phyloP scores from a whole-genome alignment of 2,329 filamentous ascomycete genomes.

The Fusarium sp. region DNA sequence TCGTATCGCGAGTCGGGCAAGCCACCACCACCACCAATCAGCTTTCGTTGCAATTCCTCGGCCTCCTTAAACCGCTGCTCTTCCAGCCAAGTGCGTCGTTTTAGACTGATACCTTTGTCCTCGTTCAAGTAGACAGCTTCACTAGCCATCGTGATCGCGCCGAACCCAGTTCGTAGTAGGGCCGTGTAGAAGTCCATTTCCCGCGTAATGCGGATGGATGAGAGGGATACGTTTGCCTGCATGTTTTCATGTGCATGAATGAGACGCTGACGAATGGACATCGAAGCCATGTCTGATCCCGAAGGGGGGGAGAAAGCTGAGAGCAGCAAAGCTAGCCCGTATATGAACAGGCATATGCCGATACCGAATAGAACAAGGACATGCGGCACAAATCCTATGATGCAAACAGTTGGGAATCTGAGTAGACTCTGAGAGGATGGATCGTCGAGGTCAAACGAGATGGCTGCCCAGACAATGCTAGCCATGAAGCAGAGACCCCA shows the following conservation, averaged over 20 bases:
- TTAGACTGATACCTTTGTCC: conserved; percentile 79
- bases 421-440: conserved; percentile 74
- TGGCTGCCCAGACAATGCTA: conserved; percentile 82
- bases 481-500: conserved; percentile 94
- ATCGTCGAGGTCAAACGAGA: conserved; percentile 72
- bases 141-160: conserved; percentile 89
- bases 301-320: conserved; percentile 66
- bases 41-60: conserved; percentile 68
- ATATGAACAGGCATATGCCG: conserved; percentile 79
- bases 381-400: conserved; percentile 95
- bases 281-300: conserved; percentile 43
- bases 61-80: conserved; percentile 85
- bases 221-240: conserved; percentile 89
- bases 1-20: conserved; percentile 63
- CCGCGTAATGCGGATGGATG: conserved; percentile 82
- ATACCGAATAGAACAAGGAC: conserved; percentile 89
- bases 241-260: conserved; percentile 84
- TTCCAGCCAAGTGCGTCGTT: conserved; percentile 89
- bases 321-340: conserved; percentile 79
- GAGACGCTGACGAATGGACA: conserved; percentile 71
- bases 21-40: conserved; percentile 62
- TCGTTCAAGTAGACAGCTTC: conserved; percentile 97
- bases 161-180: conserved; percentile 86
- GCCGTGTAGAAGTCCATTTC: conserved; percentile 97
- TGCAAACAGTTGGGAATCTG: conserved; percentile 92